Conservation (phyloP, 805 yeast species). For the Hanseniaspora hatyaiensis region DNA sequence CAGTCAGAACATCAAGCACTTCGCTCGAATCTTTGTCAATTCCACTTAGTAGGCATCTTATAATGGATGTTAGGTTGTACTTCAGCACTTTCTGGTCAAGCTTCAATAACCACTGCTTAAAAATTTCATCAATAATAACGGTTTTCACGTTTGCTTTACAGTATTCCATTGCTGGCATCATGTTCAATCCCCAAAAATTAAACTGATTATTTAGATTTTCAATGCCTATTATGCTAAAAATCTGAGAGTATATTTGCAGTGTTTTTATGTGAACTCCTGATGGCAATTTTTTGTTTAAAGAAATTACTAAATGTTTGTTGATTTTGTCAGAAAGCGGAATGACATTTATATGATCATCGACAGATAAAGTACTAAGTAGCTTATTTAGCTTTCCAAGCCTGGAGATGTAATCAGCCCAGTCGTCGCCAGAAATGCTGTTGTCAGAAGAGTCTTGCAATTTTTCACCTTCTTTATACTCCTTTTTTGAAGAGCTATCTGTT, state of each 20-base stretch:
- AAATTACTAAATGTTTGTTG: conserved; percentile 61
- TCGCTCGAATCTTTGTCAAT: conserved; percentile 89
- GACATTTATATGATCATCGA: conserved; percentile 26
- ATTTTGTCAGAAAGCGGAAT: conserved; percentile 60
- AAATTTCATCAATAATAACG: conserved; percentile 46
- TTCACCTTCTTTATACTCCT: too few relatives aligned
- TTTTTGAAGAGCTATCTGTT: too few relatives aligned
- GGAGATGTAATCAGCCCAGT: conserved; percentile 97
- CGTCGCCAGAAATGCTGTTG: conserved; percentile 37
- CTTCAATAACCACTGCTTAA: conserved; percentile 43
- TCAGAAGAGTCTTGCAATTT: too few relatives aligned
- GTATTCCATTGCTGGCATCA: conserved; percentile 77
- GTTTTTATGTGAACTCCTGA: conserved; percentile 93
- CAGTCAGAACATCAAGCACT: conserved; percentile 46
- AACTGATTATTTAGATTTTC: conserved; percentile 45
- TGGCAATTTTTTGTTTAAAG: conserved; percentile 71
- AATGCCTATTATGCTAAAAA: conserved; percentile 53
- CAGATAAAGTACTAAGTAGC: conserved; percentile 35
- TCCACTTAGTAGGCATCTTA: conserved; percentile 71
- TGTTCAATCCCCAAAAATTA: conserved; percentile 81
- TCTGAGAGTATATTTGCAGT: conserved; percentile 57
- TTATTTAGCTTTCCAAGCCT: conserved; percentile 70
- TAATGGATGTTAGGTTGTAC: conserved; percentile 51
- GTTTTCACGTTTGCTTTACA: conserved; percentile 86
- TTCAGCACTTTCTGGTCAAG: conserved; percentile 41